Conservation (phyloP, 2,329 filamentous ascomycete species). For the Hypoxylon sp. region DNA sequence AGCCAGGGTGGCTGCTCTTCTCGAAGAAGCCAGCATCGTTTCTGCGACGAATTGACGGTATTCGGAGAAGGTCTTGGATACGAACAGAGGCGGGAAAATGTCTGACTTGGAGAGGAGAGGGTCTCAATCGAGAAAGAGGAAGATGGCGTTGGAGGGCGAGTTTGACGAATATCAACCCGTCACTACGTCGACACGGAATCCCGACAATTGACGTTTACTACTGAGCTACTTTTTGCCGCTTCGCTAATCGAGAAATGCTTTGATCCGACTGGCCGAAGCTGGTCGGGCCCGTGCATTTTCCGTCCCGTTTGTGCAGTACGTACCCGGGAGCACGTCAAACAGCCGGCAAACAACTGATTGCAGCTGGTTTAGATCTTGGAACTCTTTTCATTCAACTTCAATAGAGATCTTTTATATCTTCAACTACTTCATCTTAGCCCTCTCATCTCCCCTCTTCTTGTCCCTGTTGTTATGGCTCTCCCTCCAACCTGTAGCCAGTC, state of each 20-base stretch:
- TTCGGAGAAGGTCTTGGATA: background rate
- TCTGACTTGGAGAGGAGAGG: constrained; percentile 26
- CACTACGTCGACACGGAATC: constrained; percentile 18
- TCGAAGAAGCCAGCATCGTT: constrained; percentile 52
- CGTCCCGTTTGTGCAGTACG: too few relatives aligned
- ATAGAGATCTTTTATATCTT: too few relatives aligned
- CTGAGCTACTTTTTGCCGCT: constrained; percentile 35
- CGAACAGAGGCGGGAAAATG: background rate
- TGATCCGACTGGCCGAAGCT: constrained; percentile 22
- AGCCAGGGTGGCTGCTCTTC: constrained; percentile 52
- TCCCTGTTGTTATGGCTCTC: too few relatives aligned
- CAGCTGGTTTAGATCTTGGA: background rate
- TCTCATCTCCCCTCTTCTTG: too few relatives aligned
- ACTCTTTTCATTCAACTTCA: too few relatives aligned
- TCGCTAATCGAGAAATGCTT: constrained; percentile 36
- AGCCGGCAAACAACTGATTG: background rate
- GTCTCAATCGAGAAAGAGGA: background rate
- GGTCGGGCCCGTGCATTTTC: constrained; percentile 4
- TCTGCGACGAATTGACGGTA: constrained; percentile 4
- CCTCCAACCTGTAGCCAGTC: background rate
- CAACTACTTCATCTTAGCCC: too few relatives aligned
- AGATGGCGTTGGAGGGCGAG: background rate
- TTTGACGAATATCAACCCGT: constrained; percentile 20
- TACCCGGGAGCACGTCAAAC: background rate
- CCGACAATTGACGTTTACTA: constrained; percentile 25